These are phyloP conservation scores for Auxenochlorella pyrenoidosa DNA, from an alignment of 139 green algal species.

Conservation along the genomic window DNA sequence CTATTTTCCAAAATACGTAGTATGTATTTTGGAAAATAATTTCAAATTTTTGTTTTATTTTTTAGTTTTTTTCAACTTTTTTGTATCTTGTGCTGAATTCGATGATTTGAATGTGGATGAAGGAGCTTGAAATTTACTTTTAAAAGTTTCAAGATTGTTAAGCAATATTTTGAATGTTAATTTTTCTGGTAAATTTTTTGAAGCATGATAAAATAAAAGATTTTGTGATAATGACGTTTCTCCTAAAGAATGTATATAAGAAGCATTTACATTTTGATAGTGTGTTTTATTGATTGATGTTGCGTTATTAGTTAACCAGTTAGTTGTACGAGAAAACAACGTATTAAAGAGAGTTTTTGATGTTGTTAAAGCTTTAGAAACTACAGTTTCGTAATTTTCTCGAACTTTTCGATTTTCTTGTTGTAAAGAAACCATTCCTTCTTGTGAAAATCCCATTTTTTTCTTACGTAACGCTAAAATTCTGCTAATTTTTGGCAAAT, in stretches of 20 bases:
- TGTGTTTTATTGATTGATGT: constrained; percentile 33
- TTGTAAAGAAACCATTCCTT: constrained; percentile 37
- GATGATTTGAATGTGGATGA: constrained; percentile 22
- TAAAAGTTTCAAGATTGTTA: constrained; percentile 36
- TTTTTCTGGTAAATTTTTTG: constrained; percentile 22
- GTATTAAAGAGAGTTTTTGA: constrained; percentile 41
- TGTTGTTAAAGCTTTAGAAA: constrained; percentile 38
- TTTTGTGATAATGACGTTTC: constrained; percentile 32
- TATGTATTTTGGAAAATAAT: constrained; percentile 32
- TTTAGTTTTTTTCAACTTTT: constrained; percentile 29
- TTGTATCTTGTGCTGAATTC: constrained; percentile 11
- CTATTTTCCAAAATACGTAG: constrained; percentile 47
- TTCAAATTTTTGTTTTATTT: constrained; percentile 29
- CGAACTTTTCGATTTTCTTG: constrained; percentile 40
- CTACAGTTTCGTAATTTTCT: constrained; percentile 36
- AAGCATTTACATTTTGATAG: constrained; percentile 33
- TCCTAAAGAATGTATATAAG: constrained; percentile 33
- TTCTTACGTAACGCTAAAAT: constrained; percentile 55
- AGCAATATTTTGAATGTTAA: constrained; percentile 23
- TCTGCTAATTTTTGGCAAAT: constrained; percentile 57
- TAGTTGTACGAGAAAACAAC: constrained; percentile 37
- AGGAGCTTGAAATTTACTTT: constrained; percentile 32
- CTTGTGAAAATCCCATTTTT: constrained; percentile 51
- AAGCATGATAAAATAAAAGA: constrained; percentile 34
- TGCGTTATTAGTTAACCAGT: constrained; percentile 43